A percentile compares a stretch with the other conserved stretches of the same genome.
phyloP scores from a whole-genome alignment of 371 early-diverging fungal genomes.

The Parasitella parasitica region DNA sequence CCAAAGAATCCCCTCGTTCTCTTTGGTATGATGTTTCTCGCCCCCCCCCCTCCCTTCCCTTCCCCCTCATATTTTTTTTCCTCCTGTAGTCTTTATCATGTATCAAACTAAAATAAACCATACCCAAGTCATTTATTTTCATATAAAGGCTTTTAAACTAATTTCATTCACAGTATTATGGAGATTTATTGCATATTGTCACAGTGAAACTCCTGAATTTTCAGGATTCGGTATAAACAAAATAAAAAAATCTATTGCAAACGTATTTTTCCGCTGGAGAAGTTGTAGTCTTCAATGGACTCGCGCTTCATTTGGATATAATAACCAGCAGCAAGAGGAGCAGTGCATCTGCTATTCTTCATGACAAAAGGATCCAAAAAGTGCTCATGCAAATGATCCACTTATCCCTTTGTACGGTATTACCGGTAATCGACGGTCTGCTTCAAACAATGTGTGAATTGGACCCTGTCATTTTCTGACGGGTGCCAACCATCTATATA shows the following conservation, averaged over 20 bases:
- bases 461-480: too few relatives aligned
- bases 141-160: conserved; percentile 21
- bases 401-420: not conserved
- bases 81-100: conserved; percentile 10
- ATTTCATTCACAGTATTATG: conserved; percentile 17
- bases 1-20: conserved; percentile 13
- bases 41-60: conserved; percentile 1
- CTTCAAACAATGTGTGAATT: too few relatives aligned
- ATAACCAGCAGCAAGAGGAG: not conserved
- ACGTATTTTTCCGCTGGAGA: too few relatives aligned
- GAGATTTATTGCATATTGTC: conserved; percentile 16
- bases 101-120: conserved; percentile 5
- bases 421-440: too few relatives aligned
- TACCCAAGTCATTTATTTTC: conserved; percentile 18
- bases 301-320: not conserved
- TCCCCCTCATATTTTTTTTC: not conserved
- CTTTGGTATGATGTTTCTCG: conserved; percentile 9
- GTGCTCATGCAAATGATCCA: not conserved
- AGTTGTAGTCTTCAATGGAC: too few relatives aligned
- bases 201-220: conserved; percentile 17
- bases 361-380: not conserved
- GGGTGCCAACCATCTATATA: too few relatives aligned
- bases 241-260: conserved; percentile 17
- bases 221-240: conserved; percentile 15
- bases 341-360: not conserved